phyloP scores from a whole-genome alignment of 257 asterid species.

The Capsicum pubescens region DNA sequence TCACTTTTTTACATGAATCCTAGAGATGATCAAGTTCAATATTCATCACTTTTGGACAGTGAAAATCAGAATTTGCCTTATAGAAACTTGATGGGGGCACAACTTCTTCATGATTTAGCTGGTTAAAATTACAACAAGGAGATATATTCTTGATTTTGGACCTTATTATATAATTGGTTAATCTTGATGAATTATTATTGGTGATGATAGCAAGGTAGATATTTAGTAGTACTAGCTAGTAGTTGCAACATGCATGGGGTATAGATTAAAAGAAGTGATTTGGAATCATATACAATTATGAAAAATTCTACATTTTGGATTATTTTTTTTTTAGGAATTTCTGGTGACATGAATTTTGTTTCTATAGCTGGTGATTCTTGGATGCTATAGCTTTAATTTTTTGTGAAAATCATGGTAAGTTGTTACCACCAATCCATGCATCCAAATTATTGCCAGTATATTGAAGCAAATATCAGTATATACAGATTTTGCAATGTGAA shows the following conservation, averaged over 20 bases:
- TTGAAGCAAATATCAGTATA: conserved; percentile 27
- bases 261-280: conserved; percentile 9
- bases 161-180: conserved; percentile 41
- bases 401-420: conserved; percentile 20
- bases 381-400: conserved; percentile 23
- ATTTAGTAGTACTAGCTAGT: not conserved
- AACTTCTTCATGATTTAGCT: conserved; percentile 87
- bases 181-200: conserved; percentile 14
- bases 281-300: conserved; percentile 38
- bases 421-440: conserved; percentile 1
- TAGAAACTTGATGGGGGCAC: conserved; percentile 92
- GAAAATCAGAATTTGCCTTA: conserved; percentile 80
- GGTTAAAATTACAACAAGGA: conserved; percentile 41
- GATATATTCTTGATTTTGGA: not conserved
- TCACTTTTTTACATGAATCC: conserved; percentile 53
- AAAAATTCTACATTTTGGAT: conserved; percentile 40
- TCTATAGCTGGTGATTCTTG: conserved; percentile 38
- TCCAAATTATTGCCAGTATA: conserved; percentile 25
- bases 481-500: conserved; percentile 21
- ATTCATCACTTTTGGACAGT: conserved; percentile 80
- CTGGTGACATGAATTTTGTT: conserved; percentile 32
- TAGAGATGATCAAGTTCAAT: conserved; percentile 67
- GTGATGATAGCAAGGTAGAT: not conserved
- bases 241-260: conserved; percentile 34
- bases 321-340: conserved; percentile 36